Conservation (phyloP, 352 stramenopile genomes). For the Pythium phragmitis region DNA sequence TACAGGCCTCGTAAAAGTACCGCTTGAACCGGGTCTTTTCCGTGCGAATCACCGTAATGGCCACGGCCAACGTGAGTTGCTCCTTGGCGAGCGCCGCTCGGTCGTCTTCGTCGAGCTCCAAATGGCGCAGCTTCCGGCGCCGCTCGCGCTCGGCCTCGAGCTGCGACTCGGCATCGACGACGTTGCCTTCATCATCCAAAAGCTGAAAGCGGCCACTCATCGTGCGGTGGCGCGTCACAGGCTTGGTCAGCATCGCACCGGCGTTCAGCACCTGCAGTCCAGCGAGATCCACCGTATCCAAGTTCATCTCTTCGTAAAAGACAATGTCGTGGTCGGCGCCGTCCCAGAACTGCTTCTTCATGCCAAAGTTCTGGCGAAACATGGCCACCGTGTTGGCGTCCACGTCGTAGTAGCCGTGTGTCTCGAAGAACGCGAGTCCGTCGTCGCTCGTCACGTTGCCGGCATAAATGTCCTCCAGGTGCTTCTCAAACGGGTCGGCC, state of each 20-base stretch:
- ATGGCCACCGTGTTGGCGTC: conserved; percentile 83
- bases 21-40: conserved; percentile 63
- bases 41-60: conserved; percentile 55
- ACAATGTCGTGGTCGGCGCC: conserved; percentile 32
- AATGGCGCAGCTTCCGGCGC: conserved; percentile 49
- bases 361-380: conserved; percentile 72
- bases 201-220: conserved; percentile 51
- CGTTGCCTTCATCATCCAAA: conserved; percentile 66
- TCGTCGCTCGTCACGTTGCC: conserved; percentile 43
- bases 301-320: conserved; percentile 25
- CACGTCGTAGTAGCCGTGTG: conserved; percentile 81
- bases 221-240: conserved; percentile 27
- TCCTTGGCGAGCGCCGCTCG: conserved; percentile 61
- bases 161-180: conserved; percentile 54
- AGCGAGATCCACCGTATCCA: conserved; percentile 23
- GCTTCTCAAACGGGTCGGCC: conserved; percentile 54
- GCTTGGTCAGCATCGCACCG: conserved; percentile 35
- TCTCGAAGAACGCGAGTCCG: conserved; percentile 76
- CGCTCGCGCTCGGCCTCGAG: conserved; percentile 44
- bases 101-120: conserved; percentile 67
- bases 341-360: conserved; percentile 66
- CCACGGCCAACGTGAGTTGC: conserved; percentile 45
- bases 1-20: conserved; percentile 57
- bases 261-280: conserved; percentile 42
- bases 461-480: conserved; percentile 65